Conservation (phyloP, 192 early-diverging fungal species). For the Glomus cerebriforme region DNA sequence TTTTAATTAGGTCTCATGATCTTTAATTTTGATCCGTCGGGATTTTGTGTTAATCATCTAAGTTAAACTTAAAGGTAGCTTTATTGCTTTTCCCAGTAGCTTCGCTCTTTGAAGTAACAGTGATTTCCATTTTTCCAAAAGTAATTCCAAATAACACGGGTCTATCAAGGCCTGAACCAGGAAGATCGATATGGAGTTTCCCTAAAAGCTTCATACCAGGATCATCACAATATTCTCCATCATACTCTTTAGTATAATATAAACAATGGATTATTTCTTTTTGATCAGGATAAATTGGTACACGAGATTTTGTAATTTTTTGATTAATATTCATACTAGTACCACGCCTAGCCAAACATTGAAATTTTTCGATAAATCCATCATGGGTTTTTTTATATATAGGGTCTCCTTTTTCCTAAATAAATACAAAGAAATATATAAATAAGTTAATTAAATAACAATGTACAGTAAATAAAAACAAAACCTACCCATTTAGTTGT, state of each 20-base stretch:
- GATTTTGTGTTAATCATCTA: too few relatives aligned
- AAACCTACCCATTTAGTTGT: too few relatives aligned
- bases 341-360: neutral
- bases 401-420: neutral
- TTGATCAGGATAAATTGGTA: neutral
- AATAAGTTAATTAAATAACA: neutral
- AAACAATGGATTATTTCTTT: neutral
- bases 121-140: slow-evolving; percentile 14
- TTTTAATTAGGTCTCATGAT: too few relatives aligned
- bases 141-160: neutral
- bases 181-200: neutral
- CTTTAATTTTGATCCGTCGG: too few relatives aligned
- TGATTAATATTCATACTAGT: neutral
- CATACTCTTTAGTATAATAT: neutral
- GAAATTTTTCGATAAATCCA: neutral
- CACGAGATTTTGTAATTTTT: neutral
- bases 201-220: neutral
- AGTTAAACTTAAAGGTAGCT: neutral
- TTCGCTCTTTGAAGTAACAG: neutral
- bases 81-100: neutral
- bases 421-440: neutral
- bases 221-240: slow-evolving; percentile 12
- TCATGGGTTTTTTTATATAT: neutral
- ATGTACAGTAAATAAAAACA: too few relatives aligned
- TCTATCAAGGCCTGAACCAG: neutral